Base-by-base conservation (phyloP, 768 basidiomycete species). In the Russula griseocarnosa region DNA sequence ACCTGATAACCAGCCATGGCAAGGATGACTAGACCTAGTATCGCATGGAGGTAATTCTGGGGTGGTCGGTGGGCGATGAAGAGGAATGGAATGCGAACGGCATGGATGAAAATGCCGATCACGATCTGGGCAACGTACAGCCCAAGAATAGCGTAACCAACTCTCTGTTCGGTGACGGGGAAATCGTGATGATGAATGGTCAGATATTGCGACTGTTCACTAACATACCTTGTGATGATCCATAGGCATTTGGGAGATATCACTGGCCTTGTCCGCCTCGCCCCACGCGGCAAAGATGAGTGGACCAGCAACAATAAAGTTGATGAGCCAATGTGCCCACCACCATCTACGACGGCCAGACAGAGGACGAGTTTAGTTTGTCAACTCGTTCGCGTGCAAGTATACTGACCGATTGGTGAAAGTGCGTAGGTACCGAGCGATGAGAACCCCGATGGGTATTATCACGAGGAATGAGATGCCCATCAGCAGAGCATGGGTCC, bases 11-110 rank as follows among this genome's bases (percentile, higher is more conserved):
- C 79, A 2, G 83, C 82, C 26, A 86, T 72, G 1, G 73, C 79
- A 55, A 88, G 75, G 57, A 85, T 86, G 0, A 74, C 72, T 8
- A 86, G 71, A 2, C 86, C 86, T 26, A 87, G 68, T 3, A 79
- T 60, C 10, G 78, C 82, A 58, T 79, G 77, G 40, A 73, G 36
- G 62, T 77, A 76, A 61, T 78, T 77, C 63, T 79, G 77, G 7
- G 80, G 77, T 73, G 72, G 72, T 69, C 57, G 66, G 24, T 61
- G 57, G 42, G 59, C 76, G 76, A 66, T 67, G 69, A 73, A 78
- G 73, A 70, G 72, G 24, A 75, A 53, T 1, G 75, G 73, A 0
- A 71, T 65, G 70, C 86, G 86, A 73, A 82, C 63, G 56, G 71
- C 81, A 72, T 88, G 85, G 51, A 84, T 80, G 71, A 82, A 57